These are phyloP conservation scores for Fusarium mangiferae DNA, from an alignment of 2,329 filamentous ascomycete genomes.

Conservation along the genomic window DNA sequence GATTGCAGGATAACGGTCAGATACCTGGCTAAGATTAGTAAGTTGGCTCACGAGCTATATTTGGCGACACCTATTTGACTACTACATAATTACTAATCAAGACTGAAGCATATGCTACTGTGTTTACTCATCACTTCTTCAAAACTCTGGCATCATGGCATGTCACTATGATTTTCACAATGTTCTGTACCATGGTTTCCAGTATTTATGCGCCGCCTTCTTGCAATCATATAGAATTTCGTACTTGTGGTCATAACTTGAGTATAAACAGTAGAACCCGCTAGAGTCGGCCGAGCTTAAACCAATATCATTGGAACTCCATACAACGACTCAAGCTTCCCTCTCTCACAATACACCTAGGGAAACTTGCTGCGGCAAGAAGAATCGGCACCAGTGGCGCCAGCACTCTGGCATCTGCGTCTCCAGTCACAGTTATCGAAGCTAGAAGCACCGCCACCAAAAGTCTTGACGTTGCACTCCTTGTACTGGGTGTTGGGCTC, in stretches of 20 bases:
- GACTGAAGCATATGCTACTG: fast-evolving
- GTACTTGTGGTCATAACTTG: fast-evolving
- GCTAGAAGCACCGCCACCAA: neutral
- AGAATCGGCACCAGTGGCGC: neutral
- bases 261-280: neutral
- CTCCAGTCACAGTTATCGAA: neutral
- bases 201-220: neutral
- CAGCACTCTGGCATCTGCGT: neutral
- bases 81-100: no score
- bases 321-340: neutral
- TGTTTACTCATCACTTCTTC: neutral
- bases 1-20: neutral
- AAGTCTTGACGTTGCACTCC: neutral
- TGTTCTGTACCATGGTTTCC: neutral
- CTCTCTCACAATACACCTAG: neutral
- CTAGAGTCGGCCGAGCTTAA: neutral
- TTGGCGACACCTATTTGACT: no score
- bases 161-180: no score
- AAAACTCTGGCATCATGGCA: no score
- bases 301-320: neutral
- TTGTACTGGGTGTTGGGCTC: neutral
- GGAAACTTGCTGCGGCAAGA: neutral
- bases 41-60: neutral
- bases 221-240: fast-evolving
- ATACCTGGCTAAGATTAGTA: neutral